Conservation (phyloP, 2,329 filamentous ascomycete species). For the Triangularia setosa region DNA sequence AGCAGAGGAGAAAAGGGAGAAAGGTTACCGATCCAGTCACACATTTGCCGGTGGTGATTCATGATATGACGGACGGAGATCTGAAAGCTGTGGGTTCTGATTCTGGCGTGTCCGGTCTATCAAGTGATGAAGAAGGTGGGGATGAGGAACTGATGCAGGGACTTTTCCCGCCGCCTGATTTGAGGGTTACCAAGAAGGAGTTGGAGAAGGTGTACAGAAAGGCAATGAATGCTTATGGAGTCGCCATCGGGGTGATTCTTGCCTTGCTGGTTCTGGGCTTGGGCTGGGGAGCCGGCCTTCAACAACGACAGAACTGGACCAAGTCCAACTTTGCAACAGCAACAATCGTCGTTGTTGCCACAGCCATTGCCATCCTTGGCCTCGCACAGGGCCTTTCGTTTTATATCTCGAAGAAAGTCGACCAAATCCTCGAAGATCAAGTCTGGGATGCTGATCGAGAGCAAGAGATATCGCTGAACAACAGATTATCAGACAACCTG, state of each 20-base stretch:
- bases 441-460: slow-evolving; percentile 63
- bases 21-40: slow-evolving; percentile 71
- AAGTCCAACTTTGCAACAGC: neutral
- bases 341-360: neutral
- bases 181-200: slow-evolving; percentile 37
- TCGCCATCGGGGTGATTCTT: slow-evolving; percentile 33
- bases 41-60: slow-evolving; percentile 63
- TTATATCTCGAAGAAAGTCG: slow-evolving; percentile 60
- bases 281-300: neutral
- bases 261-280: slow-evolving; percentile 26
- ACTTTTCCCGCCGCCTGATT: slow-evolving; percentile 47
- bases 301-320: neutral
- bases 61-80: slow-evolving; percentile 64
- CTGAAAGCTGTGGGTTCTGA: slow-evolving; percentile 35
- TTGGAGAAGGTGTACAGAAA: slow-evolving; percentile 31
- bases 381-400: slow-evolving; percentile 47
- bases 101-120: neutral
- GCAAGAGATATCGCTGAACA: slow-evolving; percentile 44
- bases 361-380: slow-evolving; percentile 28
- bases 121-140: slow-evolving; percentile 15
- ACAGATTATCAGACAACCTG: slow-evolving; percentile 40
- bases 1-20: slow-evolving; percentile 44
- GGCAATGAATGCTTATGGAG: slow-evolving; percentile 37
- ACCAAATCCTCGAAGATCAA: slow-evolving; percentile 63
- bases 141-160: slow-evolving; percentile 39